Evolutionary conservation across 495 filamentous ascomycete species (phyloP).

Genomic region (Penicillium canariense): DNA sequence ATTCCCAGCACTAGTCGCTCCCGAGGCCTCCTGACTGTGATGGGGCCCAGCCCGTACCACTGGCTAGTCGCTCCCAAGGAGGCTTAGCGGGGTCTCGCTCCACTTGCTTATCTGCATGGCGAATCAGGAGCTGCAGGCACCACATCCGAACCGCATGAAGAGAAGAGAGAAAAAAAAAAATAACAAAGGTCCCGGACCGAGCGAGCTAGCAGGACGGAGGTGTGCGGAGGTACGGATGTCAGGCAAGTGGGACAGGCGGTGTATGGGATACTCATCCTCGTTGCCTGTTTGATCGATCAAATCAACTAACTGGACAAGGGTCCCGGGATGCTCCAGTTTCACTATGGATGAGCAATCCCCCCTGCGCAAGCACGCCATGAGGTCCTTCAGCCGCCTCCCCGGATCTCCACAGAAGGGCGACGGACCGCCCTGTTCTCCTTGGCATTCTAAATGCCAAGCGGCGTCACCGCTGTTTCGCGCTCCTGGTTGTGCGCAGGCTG

Average conservation of each 20-base stretch:
- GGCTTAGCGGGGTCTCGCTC: conserved; percentile 10
- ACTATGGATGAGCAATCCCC: conserved; percentile 28
- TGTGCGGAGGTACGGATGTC: not conserved
- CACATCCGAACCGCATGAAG: not conserved
- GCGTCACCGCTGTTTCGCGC: not conserved
- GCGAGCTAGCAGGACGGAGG: not conserved
- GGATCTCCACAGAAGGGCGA: conserved; percentile 3
- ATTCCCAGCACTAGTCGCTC: not conserved
- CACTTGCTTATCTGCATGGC: conserved; percentile 32
- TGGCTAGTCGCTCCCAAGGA: not conserved
- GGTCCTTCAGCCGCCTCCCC: conserved; percentile 9
- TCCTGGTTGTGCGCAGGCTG: too few relatives aligned
- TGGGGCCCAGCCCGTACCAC: not conserved
- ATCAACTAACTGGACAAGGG: too few relatives aligned
- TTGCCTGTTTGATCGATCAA: too few relatives aligned
- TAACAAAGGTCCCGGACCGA: not conserved
- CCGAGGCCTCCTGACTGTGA: not conserved
- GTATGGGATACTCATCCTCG: not conserved
- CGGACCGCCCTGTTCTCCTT: not conserved
- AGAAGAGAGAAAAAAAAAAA: not conserved
- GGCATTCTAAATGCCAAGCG: too few relatives aligned
- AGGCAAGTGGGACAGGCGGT: not conserved
- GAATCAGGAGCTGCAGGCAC: conserved; percentile 12
- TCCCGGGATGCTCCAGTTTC: not conserved
- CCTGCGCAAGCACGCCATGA: conserved; percentile 34